Percentiles rank a stretch among this genome's conserved stretches.
Evolutionary conservation across 1,284 basidiomycete species (phyloP).

Genomic region (Thecaphora frezii): DNA sequence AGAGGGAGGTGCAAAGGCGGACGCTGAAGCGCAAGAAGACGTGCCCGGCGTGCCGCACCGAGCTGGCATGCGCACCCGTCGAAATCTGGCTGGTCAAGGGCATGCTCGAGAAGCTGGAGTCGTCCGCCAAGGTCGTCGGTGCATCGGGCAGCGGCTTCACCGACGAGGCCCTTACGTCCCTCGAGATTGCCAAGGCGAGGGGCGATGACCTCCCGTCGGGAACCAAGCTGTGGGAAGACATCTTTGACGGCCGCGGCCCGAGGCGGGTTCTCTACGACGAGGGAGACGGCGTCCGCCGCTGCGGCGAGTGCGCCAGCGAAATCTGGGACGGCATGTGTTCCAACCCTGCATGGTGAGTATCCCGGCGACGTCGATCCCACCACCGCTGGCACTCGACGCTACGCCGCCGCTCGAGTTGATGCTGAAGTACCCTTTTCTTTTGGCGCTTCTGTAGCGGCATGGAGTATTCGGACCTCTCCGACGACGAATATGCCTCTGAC

Average conservation of each 20-base stretch:
- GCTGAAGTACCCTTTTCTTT: too few species aligned
- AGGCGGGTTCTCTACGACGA: slow-evolving; percentile 46
- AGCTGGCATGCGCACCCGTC: slow-evolving; percentile 42
- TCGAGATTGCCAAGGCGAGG: slow-evolving; percentile 16
- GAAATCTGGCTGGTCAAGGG: slow-evolving; percentile 48
- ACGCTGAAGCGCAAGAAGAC: slow-evolving; percentile 46
- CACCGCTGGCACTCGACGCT: too few species aligned
- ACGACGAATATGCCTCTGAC: slow-evolving; percentile 2
- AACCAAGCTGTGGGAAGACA: slow-evolving; percentile 34
- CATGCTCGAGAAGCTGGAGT: slow-evolving; percentile 41
- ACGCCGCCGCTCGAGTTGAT: too few species aligned
- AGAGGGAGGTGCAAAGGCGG: slow-evolving; percentile 11
- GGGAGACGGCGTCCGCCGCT: slow-evolving; percentile 45
- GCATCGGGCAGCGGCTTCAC: neutral
- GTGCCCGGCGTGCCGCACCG: slow-evolving; percentile 51
- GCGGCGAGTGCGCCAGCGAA: slow-evolving; percentile 48
- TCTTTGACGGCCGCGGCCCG: slow-evolving; percentile 30
- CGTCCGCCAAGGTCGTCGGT: slow-evolving; percentile 16
- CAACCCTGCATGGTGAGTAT: slow-evolving; percentile 44
- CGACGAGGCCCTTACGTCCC: slow-evolving; percentile 10
- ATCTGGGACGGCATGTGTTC: slow-evolving; percentile 46
- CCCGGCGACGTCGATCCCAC: slow-evolving; percentile 8
- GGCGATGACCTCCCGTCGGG: slow-evolving; percentile 35
- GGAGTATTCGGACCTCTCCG: slow-evolving; percentile 14
- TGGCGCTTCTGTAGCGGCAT: neutral